Percentiles rank a stretch among this genome's conserved stretches.
Evolutionary conservation across 202 grass and related monocot genomes (phyloP).

Genomic region (Musa balbisiana): DNA sequence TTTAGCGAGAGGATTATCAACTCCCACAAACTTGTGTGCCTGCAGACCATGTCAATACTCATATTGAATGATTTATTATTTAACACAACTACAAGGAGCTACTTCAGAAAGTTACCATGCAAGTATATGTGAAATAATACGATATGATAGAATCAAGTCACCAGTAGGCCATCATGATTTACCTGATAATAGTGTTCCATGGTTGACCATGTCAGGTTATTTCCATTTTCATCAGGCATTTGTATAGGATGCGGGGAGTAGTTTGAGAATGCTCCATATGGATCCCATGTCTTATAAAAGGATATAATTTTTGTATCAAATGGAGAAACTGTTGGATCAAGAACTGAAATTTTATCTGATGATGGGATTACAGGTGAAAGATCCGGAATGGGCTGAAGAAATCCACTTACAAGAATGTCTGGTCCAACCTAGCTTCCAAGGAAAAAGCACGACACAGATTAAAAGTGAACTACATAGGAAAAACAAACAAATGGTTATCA

Average conservation of each 20-base stretch:
- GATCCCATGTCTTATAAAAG: slow-evolving; percentile 97
- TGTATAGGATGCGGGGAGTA: slow-evolving; percentile 76
- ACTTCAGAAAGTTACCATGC: not conserved
- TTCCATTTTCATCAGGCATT: slow-evolving; percentile 54
- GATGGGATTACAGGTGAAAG: slow-evolving; percentile 80
- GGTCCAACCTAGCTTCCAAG: slow-evolving; percentile 55
- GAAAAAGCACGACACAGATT: not conserved
- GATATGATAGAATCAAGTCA: not conserved
- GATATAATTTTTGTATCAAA: slow-evolving; percentile 88
- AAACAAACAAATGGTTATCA: too few relatives aligned
- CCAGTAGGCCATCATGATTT: not conserved
- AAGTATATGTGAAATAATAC: not conserved
- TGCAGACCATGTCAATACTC: slow-evolving; percentile 14
- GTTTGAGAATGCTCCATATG: slow-evolving; percentile 91
- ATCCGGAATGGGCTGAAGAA: slow-evolving; percentile 84
- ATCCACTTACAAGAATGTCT: slow-evolving; percentile 93
- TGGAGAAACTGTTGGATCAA: slow-evolving; percentile 72
- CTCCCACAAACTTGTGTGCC: slow-evolving; percentile 75
- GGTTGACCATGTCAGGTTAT: slow-evolving; percentile 47
- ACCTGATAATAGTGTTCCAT: slow-evolving; percentile 99
- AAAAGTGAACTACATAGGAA: too few relatives aligned
- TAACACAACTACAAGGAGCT: not conserved
- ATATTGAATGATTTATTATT: not conserved
- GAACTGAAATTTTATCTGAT: slow-evolving; percentile 45
- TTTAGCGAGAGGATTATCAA: slow-evolving; percentile 49